Evolutionary conservation across 2,329 filamentous ascomycete genomes (phyloP), one percentile per base, ranked within the genome.

Genomic region (Xylaria hypoxylon): DNA sequence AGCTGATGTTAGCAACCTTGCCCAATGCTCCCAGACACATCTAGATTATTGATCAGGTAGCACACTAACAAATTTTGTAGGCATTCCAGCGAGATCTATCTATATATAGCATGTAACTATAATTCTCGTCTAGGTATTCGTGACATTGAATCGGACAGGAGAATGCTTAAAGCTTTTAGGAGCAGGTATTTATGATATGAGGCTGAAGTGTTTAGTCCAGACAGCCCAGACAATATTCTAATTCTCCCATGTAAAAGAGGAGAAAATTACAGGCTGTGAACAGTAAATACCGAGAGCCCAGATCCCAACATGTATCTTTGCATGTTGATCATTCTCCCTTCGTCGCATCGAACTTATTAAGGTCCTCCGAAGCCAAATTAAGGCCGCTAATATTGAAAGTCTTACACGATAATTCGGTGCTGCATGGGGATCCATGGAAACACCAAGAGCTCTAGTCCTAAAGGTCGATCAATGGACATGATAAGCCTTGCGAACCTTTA

Each of bases 1-100:
- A 61, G 62, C 31, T 13, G 10, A 61, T 22, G 22, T 42, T 35
- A 45, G 47, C 35, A 51, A 51, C 24, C 47, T 42, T 42, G 7
- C 31, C 31, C 24, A 52, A 47, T 52, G 28, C 40, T 22, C 48
- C 26, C n/a, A 55, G 33, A 33, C 33, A 26, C 17, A 52, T 5
- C 13, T 10, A 38, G 26, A 35, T 50, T 22, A 22, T 31, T 35
- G 17, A 33, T 52, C 22, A 5, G 15, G 3, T 11, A 52, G 28
- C 6, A 35, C 22, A 40, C 26, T 40, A 53, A 38, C 40, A 33
- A n/a, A n/a, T 8, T 22, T 50, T 13, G 50, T 47, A 19, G 44
- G 50, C 55, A 26, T 47, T 62, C 28, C n/a, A 33, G 19, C 33
- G 31, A 51, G 28, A 28, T 57, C 17, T 33, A 19, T 40, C 44